These are phyloP conservation scores for Hortiboletus flavorubellus DNA, from an alignment of 768 basidiomycete species.

Conservation along the genomic window DNA sequence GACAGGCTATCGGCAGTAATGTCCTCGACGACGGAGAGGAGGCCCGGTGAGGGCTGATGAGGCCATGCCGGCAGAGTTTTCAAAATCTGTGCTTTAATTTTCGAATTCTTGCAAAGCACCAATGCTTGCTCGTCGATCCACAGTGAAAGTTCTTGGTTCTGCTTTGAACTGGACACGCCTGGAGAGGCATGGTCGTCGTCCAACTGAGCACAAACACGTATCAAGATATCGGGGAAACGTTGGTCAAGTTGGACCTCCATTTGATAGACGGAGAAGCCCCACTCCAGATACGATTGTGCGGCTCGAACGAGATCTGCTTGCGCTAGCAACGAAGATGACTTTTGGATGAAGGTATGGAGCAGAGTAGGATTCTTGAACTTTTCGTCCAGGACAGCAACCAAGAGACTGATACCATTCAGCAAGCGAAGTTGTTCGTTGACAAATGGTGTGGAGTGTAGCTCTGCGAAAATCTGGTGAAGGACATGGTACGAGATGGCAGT, in stretches of 20 bases:
- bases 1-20: constrained; percentile 49
- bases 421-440: constrained; percentile 82
- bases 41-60: constrained; percentile 47
- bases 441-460: constrained; percentile 62
- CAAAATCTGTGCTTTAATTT: constrained; percentile 41
- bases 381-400: constrained; percentile 59
- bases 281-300: constrained; percentile 75
- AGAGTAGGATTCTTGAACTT: constrained; percentile 58
- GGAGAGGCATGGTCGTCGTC: constrained; percentile 47
- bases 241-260: constrained; percentile 40
- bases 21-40: constrained; percentile 44
- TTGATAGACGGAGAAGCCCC: constrained; percentile 61
- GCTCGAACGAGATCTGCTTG: constrained; percentile 65
- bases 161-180: constrained; percentile 24
- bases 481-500: constrained; percentile 75
- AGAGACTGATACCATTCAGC: constrained; percentile 68
- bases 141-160: constrained; percentile 47
- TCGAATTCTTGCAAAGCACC: constrained; percentile 37
- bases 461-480: constrained; percentile 66
- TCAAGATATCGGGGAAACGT: constrained; percentile 60
- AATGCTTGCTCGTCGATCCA: constrained; percentile 64
- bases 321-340: constrained; percentile 59
- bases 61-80: constrained; percentile 77
- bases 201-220: constrained; percentile 61
- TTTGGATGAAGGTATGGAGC: constrained; percentile 65